A percentile compares a stretch with the other conserved stretches of the same genome.
Conservation (phyloP, 169 alveolate species). For the Cystoisospora suis region DNA sequence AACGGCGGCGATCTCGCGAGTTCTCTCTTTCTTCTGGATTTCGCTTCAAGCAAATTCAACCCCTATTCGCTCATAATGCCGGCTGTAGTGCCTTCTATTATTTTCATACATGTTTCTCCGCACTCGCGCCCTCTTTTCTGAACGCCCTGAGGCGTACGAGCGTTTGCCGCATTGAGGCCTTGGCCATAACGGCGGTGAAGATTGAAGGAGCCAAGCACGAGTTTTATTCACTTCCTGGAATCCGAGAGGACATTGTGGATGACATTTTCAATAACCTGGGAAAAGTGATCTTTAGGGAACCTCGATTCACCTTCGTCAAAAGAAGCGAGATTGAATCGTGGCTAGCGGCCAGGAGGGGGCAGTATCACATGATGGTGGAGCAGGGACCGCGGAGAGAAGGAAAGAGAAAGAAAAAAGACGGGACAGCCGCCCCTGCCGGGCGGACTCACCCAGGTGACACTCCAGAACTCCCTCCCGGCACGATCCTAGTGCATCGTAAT, state of each 20-base stretch:
- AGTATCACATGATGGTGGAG: not conserved
- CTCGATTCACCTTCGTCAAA: not conserved
- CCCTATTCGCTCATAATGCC: conserved; percentile 81
- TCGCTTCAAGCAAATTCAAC: conserved; percentile 84
- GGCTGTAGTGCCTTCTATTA: conserved; percentile 83
- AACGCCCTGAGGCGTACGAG: conserved; percentile 84
- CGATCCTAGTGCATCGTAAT: not conserved
- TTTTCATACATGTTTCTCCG: conserved; percentile 83
- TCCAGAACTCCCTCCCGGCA: not conserved
- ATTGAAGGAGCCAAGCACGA: conserved; percentile 83
- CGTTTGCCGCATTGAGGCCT: conserved; percentile 77
- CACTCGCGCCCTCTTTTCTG: conserved; percentile 79
- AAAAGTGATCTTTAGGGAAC: conserved; percentile 29
- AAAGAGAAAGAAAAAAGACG: not conserved
- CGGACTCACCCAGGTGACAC: not conserved
- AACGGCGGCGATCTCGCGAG: conserved; percentile 11
- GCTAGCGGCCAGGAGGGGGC: not conserved
- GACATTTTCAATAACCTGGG: conserved; percentile 46
- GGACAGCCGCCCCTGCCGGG: not conserved
- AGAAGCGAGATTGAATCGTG: not conserved
- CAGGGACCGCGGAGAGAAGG: no score
- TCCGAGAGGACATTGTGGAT: conserved; percentile 58
- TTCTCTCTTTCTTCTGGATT: conserved; percentile 73
- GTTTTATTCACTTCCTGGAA: conserved; percentile 75
- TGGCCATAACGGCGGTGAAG: conserved; percentile 80